A percentile compares a stretch with the other conserved stretches of the same genome.
Evolutionary conservation across 163 green algal genomes (phyloP).

Genomic region (Trebouxiophyceae sp.): DNA sequence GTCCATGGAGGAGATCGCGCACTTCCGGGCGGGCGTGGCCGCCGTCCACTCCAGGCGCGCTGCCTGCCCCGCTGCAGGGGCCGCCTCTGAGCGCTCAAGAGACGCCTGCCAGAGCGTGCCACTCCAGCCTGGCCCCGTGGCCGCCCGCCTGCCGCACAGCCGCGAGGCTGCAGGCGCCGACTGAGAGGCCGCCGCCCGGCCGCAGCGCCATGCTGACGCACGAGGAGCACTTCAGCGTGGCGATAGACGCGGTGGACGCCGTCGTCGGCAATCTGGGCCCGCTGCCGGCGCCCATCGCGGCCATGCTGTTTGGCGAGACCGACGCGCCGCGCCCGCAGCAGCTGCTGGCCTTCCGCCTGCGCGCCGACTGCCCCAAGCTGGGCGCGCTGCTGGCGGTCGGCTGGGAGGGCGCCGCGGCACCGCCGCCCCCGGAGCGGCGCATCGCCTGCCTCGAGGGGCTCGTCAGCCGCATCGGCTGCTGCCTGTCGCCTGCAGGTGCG

Average conservation of each 20-base stretch:
- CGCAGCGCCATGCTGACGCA: background rate
- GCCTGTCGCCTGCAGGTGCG: too few species aligned
- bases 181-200: too few species aligned
- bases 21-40: slow-evolving; percentile 30
- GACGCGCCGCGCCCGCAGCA: background rate
- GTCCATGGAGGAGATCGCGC: slow-evolving; percentile 38
- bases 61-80: too few species aligned
- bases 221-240: slow-evolving; percentile 1
- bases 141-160: too few species aligned
- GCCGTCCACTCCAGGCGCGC: slow-evolving; percentile 3
- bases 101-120: too few species aligned
- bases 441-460: too few species aligned
- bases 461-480: too few species aligned
- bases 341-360: background rate
- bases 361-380: slow-evolving; percentile 33
- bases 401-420: too few species aligned
- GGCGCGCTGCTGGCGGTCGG: slow-evolving; percentile 22
- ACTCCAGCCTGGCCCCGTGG: too few species aligned
- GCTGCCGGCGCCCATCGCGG: slow-evolving; percentile 9
- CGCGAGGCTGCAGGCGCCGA: too few species aligned
- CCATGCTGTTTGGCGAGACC: slow-evolving; percentile 9
- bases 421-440: too few species aligned
- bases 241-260: slow-evolving; percentile 19
- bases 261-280: slow-evolving; percentile 10
- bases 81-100: too few species aligned